Base-by-base conservation (phyloP, 306 rosid species). In the Trifolium pratense region DNA sequence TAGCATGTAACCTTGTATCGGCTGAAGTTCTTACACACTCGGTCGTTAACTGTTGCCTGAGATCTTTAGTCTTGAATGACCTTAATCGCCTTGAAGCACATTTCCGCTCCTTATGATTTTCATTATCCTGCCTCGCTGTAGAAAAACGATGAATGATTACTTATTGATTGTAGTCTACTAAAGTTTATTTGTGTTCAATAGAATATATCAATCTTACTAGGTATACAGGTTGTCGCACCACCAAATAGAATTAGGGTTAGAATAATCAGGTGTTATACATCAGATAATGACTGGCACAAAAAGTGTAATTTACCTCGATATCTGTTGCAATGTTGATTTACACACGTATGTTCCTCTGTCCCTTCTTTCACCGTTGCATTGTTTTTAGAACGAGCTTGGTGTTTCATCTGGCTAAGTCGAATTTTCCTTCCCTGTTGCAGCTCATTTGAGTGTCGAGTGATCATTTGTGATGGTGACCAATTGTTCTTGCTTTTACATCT, bases 331-430 rank as follows among this genome's bases (percentile, higher is more conserved):
- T 63, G 59, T 59, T 68, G 58, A 45, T 31, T 59, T 34, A 42
- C 60, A 58, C 63, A 51, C 48, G 53, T 34, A 23, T 55, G 63
- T 18, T 62, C 73, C 55, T 53, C 49, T 9, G 56, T 37, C 26
- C 70, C 49, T 13, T 66, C 67, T 49, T 20, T 40, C 40, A 13
- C 18, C 18, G 23, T 39, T 48, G 63, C 56, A 20, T 73, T 77
- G 16, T 64, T 51, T 68, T 60, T 77, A 36, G 61, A 68, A 51
- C 73, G 79, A 72, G 82, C 85, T 82, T 8, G 76, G 66, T 43
- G 76, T 61, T 77, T 82, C 53, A 82, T 77, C 57, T 82, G 76
- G 2, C 62, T 67, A 32, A 82, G 31, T 23, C 85, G 79, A 26
- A 68, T 49, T 16, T 42, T 45, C 64, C 45, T 73, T 60, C 51